These are phyloP conservation scores for Calocybe gangraenosa DNA, from an alignment of 768 basidiomycete genomes.

Conservation along the genomic window DNA sequence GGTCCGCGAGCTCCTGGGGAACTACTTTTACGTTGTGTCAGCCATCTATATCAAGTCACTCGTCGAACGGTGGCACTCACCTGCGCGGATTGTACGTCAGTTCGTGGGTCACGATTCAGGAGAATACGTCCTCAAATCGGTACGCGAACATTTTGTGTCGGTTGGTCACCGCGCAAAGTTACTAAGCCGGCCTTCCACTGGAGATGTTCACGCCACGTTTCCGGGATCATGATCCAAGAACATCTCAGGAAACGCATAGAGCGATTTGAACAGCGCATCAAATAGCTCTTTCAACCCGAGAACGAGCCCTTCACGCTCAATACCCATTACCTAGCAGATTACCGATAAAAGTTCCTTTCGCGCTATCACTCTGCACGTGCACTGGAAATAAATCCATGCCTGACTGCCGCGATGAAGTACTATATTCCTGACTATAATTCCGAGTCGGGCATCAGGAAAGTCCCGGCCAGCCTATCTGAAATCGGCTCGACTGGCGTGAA, in stretches of 20 bases:
- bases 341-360: conserved; percentile 42
- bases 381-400: conserved; percentile 20
- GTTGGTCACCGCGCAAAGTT: conserved; percentile 55
- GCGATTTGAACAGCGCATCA: conserved; percentile 34
- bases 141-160: conserved; percentile 43
- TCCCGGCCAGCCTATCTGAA: conserved; percentile 30
- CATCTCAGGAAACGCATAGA: conserved; percentile 42
- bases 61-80: conserved; percentile 44
- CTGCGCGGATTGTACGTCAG: conserved; percentile 42
- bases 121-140: conserved; percentile 36
- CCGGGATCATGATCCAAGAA: conserved; percentile 46
- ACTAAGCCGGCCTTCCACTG: conserved; percentile 43
- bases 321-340: conserved; percentile 40
- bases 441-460: conserved; percentile 26
- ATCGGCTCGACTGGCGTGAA: conserved; percentile 35
- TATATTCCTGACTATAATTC: too few species aligned
- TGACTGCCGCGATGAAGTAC: conserved; percentile 23
- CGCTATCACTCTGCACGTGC: conserved; percentile 43
- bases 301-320: conserved; percentile 43
- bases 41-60: conserved; percentile 41
- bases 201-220: conserved; percentile 9
- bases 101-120: conserved; percentile 31
- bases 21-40: conserved; percentile 62
- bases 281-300: conserved; percentile 44
- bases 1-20: conserved; percentile 66